Conservation (phyloP, 805 yeast species). For the Hanseniaspora pseudoguilliermondii region DNA sequence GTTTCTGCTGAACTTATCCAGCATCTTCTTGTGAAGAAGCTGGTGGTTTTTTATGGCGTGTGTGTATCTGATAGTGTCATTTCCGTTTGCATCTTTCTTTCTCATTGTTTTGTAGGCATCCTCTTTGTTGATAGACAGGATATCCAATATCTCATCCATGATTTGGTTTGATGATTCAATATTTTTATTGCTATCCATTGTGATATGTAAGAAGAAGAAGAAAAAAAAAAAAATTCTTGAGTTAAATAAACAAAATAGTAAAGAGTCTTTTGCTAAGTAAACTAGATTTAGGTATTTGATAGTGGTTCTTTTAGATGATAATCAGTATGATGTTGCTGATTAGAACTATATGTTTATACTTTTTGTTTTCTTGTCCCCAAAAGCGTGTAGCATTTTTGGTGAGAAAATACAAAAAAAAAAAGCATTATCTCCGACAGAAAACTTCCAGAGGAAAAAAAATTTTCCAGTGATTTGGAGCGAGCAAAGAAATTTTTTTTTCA, state of each 20-base stretch:
- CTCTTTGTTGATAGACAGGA: neutral
- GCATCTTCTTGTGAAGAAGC: constrained; percentile 16
- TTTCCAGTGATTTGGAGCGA: neutral
- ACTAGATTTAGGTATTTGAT: too few species aligned
- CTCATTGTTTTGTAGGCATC: constrained; percentile 21
- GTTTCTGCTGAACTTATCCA: constrained; percentile 20
- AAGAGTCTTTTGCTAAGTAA: too few species aligned
- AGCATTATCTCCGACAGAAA: neutral
- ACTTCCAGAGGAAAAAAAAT: neutral
- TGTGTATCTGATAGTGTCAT: constrained; percentile 22
- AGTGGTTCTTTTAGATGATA: too few species aligned
- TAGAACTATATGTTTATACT: neutral
- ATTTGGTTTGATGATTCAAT: neutral
- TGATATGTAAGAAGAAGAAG: too few species aligned
- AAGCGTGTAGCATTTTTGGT: too few species aligned
- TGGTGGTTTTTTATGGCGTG: constrained; percentile 13
- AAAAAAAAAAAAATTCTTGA: too few species aligned
- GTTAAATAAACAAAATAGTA: too few species aligned
- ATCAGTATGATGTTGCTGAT: too few species aligned
- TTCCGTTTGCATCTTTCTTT: constrained; percentile 22
- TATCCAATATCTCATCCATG: neutral
- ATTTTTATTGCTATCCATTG: neutral
- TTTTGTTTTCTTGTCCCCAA: neutral
- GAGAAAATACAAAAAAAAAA: too few species aligned
- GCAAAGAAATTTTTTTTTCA: neutral